Conservation (phyloP, 208 protist genomes). For the Wallacemonas sp. region DNA sequence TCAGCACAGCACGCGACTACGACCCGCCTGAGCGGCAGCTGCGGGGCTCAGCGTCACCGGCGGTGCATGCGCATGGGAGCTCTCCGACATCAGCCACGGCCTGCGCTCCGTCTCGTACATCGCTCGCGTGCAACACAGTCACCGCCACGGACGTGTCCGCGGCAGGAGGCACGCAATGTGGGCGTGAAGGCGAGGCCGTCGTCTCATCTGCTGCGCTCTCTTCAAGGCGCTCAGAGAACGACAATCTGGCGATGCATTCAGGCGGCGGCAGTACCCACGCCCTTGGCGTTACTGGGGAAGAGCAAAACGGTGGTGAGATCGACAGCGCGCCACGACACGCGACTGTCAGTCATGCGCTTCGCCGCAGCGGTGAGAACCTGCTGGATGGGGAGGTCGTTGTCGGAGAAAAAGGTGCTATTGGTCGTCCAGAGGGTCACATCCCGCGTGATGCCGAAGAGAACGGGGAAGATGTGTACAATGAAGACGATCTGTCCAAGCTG, state of each 20-base stretch:
- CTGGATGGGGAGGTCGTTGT: not conserved
- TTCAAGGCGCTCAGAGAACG: too few relatives aligned
- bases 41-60: conserved; percentile 19
- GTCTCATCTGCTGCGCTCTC: too few relatives aligned
- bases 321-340: not conserved
- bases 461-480: conserved; percentile 24
- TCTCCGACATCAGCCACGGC: not conserved
- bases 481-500: conserved; percentile 10
- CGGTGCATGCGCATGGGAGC: not conserved
- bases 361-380: not conserved
- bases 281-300: not conserved
- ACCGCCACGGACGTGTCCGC: too few relatives aligned
- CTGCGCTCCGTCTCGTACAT: not conserved
- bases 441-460: conserved; percentile 26
- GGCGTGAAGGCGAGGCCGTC: too few relatives aligned
- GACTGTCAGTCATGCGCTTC: not conserved
- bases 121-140: too few relatives aligned
- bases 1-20: conserved; percentile 38
- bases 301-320: not conserved
- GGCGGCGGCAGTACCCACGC: too few relatives aligned
- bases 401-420: conserved; percentile 26
- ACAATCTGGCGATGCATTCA: too few relatives aligned
- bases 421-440: conserved; percentile 29
- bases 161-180: too few relatives aligned
- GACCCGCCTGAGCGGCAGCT: conserved; percentile 35